These are phyloP conservation scores for Acacia confusa DNA, from an alignment of 306 rosid species.

Conservation along the genomic window DNA sequence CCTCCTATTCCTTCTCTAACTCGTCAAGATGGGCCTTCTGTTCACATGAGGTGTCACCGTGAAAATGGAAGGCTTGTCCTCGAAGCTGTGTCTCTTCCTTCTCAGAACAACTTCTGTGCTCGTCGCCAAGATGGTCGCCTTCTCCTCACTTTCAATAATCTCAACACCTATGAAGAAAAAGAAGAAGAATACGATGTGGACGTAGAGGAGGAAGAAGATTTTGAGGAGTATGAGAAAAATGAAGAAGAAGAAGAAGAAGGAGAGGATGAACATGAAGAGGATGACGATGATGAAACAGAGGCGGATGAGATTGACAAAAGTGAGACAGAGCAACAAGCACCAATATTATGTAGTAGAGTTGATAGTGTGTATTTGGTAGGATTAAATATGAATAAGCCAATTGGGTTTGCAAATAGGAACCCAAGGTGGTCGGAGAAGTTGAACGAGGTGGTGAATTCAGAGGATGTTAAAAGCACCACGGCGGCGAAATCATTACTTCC, in stretches of 20 bases:
- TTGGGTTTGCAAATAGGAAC: constrained; percentile 53
- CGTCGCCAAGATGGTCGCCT: constrained; percentile 77
- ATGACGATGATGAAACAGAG: constrained; percentile 26
- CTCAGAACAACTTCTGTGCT: constrained; percentile 54
- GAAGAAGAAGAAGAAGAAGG: not conserved
- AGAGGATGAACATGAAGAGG: constrained; percentile 20
- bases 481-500: constrained; percentile 69
- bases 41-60: constrained; percentile 63
- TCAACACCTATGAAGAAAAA: constrained; percentile 1
- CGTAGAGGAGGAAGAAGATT: constrained; percentile 38
- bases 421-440: constrained; percentile 52
- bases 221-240: constrained; percentile 28
- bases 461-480: constrained; percentile 37
- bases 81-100: constrained; percentile 69
- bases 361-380: constrained; percentile 49
- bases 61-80: constrained; percentile 80
- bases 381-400: constrained; percentile 49
- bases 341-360: constrained; percentile 38
- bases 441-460: constrained; percentile 50
- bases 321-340: constrained; percentile 33
- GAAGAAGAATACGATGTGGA: not conserved
- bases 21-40: constrained; percentile 41
- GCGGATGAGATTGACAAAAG: constrained; percentile 30
- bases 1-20: constrained; percentile 73
- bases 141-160: constrained; percentile 57